These are phyloP conservation scores for Apiospora arundinis DNA, from an alignment of 2,329 filamentous ascomycete species.

Conservation along the genomic window DNA sequence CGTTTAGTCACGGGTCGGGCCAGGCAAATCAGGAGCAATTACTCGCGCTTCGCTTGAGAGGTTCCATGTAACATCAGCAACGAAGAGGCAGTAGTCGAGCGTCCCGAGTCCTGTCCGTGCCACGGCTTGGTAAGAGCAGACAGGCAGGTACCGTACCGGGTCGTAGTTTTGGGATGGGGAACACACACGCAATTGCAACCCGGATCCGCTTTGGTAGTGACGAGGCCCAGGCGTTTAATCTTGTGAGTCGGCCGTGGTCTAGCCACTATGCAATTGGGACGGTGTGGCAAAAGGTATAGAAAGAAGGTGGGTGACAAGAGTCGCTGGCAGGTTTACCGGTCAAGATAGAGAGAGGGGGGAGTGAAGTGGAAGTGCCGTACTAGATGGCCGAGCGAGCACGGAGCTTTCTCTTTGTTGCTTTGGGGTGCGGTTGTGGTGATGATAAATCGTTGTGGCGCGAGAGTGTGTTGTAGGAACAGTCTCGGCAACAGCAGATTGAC, in stretches of 20 bases:
- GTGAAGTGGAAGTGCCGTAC: not conserved
- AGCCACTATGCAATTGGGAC: slow-evolving; percentile 15
- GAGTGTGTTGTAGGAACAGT: not conserved
- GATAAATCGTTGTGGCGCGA: not conserved
- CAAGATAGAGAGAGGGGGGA: not conserved
- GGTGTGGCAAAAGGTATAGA: slow-evolving; percentile 16
- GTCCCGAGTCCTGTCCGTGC: slow-evolving; percentile 20
- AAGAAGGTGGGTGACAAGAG: not conserved
- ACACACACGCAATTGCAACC: slow-evolving; percentile 21
- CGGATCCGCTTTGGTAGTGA: slow-evolving; percentile 22
- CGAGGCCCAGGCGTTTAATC: slow-evolving; percentile 21
- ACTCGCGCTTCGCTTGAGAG: slow-evolving; percentile 19
- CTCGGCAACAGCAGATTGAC: slow-evolving; percentile 19
- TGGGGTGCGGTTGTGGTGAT: not conserved
- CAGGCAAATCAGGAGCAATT: slow-evolving; percentile 21
- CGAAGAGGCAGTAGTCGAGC: slow-evolving; percentile 8
- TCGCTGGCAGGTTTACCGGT: not conserved
- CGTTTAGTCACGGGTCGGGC: slow-evolving; percentile 16
- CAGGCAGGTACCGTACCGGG: not conserved
- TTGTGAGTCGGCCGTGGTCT: slow-evolving; percentile 12
- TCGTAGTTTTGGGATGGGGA: slow-evolving; percentile 13
- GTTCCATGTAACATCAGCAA: slow-evolving; percentile 21
- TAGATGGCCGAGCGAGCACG: not conserved
- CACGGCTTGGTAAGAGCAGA: slow-evolving; percentile 4
- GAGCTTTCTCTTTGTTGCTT: not conserved